Conservation (phyloP, 2,329 filamentous ascomycete species). For the Trichoderma lentiforme region DNA sequence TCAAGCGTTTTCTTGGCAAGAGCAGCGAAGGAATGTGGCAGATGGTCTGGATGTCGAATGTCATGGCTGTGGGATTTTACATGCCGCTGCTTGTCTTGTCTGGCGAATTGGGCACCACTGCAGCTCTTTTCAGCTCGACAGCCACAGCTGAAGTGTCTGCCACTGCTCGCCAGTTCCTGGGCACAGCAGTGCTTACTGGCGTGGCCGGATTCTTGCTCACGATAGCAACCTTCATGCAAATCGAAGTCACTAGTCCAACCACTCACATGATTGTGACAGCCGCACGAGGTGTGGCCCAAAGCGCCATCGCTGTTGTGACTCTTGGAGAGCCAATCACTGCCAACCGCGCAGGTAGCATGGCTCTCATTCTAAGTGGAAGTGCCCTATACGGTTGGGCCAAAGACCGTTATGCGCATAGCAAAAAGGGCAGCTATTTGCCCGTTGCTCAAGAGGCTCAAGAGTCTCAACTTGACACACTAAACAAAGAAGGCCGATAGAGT, state of each 20-base stretch:
- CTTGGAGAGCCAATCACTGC: constrained; percentile 5
- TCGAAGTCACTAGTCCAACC: constrained; percentile 12
- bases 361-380: constrained; percentile 6
- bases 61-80: constrained; percentile 9
- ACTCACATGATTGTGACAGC: constrained; percentile 16
- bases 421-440: constrained; percentile 3
- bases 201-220: constrained; percentile 11
- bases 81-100: background rate
- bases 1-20: constrained; percentile 6
- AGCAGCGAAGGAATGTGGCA: constrained; percentile 15
- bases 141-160: background rate
- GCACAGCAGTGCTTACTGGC: background rate
- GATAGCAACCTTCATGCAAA: constrained; percentile 11
- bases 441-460: constrained; percentile 8
- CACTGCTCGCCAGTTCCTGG: constrained; percentile 1
- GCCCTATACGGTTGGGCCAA: constrained; percentile 12
- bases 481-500: background rate
- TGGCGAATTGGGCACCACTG: background rate
- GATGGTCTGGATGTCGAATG: constrained; percentile 16
- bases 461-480: background rate
- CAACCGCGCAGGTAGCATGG: constrained; percentile 9
- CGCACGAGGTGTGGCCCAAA: constrained; percentile 7
- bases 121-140: background rate
- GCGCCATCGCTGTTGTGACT: background rate
- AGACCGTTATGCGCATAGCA: constrained; percentile 6